Evolutionary conservation across 2,329 filamentous ascomycete genomes (phyloP), one percentile per base, ranked within the genome.

Genomic region (Sporothrix brasiliensis): DNA sequence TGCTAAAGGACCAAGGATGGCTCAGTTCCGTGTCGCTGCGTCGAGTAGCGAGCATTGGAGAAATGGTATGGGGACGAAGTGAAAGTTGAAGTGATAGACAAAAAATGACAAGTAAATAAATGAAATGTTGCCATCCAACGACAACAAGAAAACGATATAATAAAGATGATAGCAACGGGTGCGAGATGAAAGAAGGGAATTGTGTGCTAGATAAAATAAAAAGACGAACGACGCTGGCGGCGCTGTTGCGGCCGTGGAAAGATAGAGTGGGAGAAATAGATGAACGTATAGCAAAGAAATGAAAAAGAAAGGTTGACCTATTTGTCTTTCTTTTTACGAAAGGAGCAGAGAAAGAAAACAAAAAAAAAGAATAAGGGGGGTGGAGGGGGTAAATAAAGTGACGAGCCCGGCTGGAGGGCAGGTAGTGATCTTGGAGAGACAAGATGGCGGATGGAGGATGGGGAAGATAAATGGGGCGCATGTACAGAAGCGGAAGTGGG

Each of bases 21-120:
- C 79, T 86, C 78, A 84, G 82, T 77, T 87, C 84, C 76, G 83
- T 79, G 73, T 86, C 83, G 79, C 80, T 79, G 77, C 83, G 83
- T 79, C 84, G 84, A 76, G 84, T 83, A 81, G 85, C 84, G 77
- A 87, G 83, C 85, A 87, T 86, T 85, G 24, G 63, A 68, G 52
- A 19, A 16, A 44, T 30, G 30, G 21, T 53, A 30, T 49, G 4
- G 3, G 44, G 1, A n/a, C 9, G 9, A 65, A 14, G 4, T 50
- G 24, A 16, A 66, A 52, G 52, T 11, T 24, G 50, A 21, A 24
- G 34, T 16, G 65, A 67, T 67, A n/a, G 14, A 41, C 11, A 16
- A 21, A 39, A 10, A 53, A n/a, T n/a, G 27, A 9, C 34, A 13
- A 30, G 24, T 44, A 41, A 49, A 27, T 52, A 19, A 50, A 14